A percentile compares a stretch with the other conserved stretches of the same genome.
phyloP scores from a whole-genome alignment of 768 basidiomycete species.

The Amanita molliuscula region DNA sequence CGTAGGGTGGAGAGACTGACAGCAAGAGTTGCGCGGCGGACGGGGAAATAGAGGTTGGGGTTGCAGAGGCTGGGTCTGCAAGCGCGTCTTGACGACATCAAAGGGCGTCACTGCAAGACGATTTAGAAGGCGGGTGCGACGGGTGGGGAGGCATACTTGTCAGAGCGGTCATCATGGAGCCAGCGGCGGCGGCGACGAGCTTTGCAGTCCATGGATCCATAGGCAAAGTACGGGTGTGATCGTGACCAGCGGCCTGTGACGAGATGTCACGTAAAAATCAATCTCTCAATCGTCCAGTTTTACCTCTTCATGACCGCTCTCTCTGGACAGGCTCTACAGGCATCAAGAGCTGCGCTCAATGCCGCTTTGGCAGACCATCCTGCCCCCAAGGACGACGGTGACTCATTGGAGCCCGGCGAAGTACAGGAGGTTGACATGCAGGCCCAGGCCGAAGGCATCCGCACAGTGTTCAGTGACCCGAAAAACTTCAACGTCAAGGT shows the following conservation, averaged over 20 bases:
- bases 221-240: slow-evolving; percentile 4
- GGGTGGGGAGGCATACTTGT: slow-evolving; percentile 47
- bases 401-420: slow-evolving; percentile 64
- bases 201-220: slow-evolving; percentile 78
- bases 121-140: slow-evolving; percentile 1
- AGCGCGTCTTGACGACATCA: slow-evolving; percentile 92
- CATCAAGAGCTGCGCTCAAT: slow-evolving; percentile 68
- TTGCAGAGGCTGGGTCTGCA: slow-evolving; percentile 80
- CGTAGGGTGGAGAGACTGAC: slow-evolving; percentile 49
- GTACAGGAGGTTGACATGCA: slow-evolving; percentile 84
- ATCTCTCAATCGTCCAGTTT: slow-evolving; percentile 1
- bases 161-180: slow-evolving; percentile 72
- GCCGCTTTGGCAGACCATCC: slow-evolving; percentile 60
- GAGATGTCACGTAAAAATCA: neutral
- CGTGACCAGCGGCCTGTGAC: neutral
- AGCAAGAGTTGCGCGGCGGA: slow-evolving; percentile 50
- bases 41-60: slow-evolving; percentile 40
- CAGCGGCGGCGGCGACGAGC: slow-evolving; percentile 68
- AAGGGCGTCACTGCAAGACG: slow-evolving; percentile 88
- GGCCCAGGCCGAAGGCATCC: slow-evolving; percentile 70
- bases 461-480: slow-evolving; percentile 90
- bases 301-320: slow-evolving; percentile 34
- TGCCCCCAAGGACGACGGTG: slow-evolving; percentile 21
- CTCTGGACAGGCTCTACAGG: slow-evolving; percentile 58
- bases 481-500: slow-evolving; percentile 97